Evolutionary conservation across 164 flowering plant species (phyloP), one percentile per base, ranked within the genome.

Genomic region (Vitis rotundifolia): DNA sequence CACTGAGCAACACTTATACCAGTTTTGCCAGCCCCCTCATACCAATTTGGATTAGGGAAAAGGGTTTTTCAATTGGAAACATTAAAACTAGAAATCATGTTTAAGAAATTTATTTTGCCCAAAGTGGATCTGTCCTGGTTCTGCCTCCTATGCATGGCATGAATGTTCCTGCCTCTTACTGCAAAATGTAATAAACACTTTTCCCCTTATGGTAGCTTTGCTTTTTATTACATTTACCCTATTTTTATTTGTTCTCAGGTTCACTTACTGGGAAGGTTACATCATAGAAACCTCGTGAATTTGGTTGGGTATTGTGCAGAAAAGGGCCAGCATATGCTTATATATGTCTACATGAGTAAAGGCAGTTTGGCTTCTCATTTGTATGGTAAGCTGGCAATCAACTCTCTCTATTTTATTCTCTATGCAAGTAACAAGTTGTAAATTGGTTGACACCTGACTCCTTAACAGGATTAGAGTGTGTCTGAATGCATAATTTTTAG

Each of bases 281-380:
- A 95, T 84, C 99, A 95, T 61, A 85, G 99, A 61, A 93, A 91
- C 82, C 97, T 95, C 26, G 96, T 95, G 75, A 95, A 95, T 88
- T 86, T 95, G 89, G 87, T 95, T 63, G 99, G 99, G 54, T 95
- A 95, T 75, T 95, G 99, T 83, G 91, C 92, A 55, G 99, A 95
- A 71, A 95, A 88, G 77, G 89, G 94, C 53, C 94, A 88, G 70
- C 88, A 87, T 78, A 95, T 95, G 76, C 99, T 95, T 71, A 75
- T 95, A 31, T 95, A 95, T 71, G 97, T 93, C 70, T 93, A 85
- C 74, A 93, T 95, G 99, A 91, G 85, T 59, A 88, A 88, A 71
- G 98, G 99, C 68, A 91, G 97, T 74, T 88, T 95, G 73, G 93
- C 97, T 67, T 95, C 97, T 81, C 99, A 91, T 81, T 81, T 95